Conservation (phyloP, 2,329 filamentous ascomycete species). For the Penicillium capsulatum region DNA sequence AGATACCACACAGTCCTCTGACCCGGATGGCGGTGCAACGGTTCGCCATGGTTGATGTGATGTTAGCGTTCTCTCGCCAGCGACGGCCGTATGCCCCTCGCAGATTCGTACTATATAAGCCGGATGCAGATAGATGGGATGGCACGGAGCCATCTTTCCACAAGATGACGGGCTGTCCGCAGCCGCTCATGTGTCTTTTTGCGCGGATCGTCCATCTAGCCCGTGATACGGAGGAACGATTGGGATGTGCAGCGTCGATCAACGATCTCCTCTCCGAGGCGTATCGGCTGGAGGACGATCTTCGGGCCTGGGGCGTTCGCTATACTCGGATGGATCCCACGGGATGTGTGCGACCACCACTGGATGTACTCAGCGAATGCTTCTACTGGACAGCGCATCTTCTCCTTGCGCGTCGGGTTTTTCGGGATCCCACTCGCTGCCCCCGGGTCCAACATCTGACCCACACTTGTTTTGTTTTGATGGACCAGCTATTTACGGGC, state of each 20-base stretch:
- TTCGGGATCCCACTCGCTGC: constrained; percentile 18
- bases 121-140: constrained; percentile 17
- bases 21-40: constrained; percentile 19
- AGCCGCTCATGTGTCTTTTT: constrained; percentile 23
- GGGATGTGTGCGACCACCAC: constrained; percentile 5
- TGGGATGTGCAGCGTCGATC: neutral
- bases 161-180: constrained; percentile 24
- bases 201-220: constrained; percentile 20
- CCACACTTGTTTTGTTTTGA: constrained; percentile 20
- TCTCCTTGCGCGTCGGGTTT: constrained; percentile 21
- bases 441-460: constrained; percentile 20
- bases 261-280: constrained; percentile 12
- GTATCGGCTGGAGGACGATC: constrained; percentile 18
- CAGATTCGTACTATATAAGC: constrained; percentile 17
- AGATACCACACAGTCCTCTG: constrained; percentile 13
- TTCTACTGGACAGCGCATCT: constrained; percentile 25
- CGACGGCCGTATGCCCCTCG: constrained; percentile 17
- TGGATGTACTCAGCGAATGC: constrained; percentile 24
- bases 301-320: constrained; percentile 17
- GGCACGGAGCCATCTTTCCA: constrained; percentile 22
- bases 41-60: constrained; percentile 24
- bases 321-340: constrained; percentile 3
- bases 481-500: constrained; percentile 21
- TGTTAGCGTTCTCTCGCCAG: constrained; percentile 24
- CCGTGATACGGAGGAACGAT: constrained; percentile 15